Base-by-base conservation (phyloP, 306 rosid species). In the Lotus japonicus region DNA sequence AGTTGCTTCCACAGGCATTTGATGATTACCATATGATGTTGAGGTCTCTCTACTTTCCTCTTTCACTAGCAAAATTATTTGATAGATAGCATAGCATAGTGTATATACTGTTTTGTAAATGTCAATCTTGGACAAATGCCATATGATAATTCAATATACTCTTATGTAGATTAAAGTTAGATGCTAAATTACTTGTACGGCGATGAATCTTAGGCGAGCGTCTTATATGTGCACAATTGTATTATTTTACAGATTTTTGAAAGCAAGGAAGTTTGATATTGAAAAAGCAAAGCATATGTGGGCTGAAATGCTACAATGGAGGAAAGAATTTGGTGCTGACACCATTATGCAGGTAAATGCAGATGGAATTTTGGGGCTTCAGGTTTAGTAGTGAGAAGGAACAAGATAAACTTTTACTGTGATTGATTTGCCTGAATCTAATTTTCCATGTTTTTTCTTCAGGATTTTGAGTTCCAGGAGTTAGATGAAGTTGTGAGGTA, bases 231-330 rank as follows among this genome's bases (percentile, higher is more conserved):
- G 59, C 5, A 13, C 18, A 26, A 58, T 64, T 60, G 53, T 48
- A 51, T 70, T 23, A 26, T 56, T 74, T 75, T 57, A 7, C 79
- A 94, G 99, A 82, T 94, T 94, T 77, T 70, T 94, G 65, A 94
- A 94, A 77, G 99, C 99, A 46, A 91, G 99, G 80, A 94, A 94
- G 73, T 88, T 94, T 46, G 97, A 94, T 72, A 66, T 81, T 21
- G 99, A 94, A 14, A 94, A 85, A 58, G 96, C 98, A 74, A 94
- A 84, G 79, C 90, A 88, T 74, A 94, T 94, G 99, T 94, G 99
- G 99, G 89, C 84, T 12, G 99, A 94, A 66, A 94, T 94, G 99
- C 81, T 94, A 66, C 92, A 84, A 48, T 94, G 99, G 99, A 88
- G 99, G 83, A 87, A 53, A 75, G 99, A 90, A 14, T 94, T 86